Base-by-base conservation (phyloP, 2,329 filamentous ascomycete genomes). In the Pestalotiopsis sp. region DNA sequence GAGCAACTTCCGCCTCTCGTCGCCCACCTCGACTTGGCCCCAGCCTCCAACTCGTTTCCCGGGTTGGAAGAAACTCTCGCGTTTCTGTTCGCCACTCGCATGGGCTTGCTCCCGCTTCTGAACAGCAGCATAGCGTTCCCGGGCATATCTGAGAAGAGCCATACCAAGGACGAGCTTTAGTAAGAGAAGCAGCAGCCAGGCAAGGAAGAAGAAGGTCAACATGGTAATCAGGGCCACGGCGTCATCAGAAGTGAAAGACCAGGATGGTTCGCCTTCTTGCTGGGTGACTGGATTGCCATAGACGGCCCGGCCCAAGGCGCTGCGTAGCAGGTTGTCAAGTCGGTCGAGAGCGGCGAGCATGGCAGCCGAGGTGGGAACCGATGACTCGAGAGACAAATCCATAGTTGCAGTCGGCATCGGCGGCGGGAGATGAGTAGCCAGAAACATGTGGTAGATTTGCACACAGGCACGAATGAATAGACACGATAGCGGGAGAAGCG, bases 401-500 rank as follows among this genome's bases (percentile, higher is more conserved):
- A 92, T 91, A 62, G 91, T 87, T 36, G 89, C 84, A 3, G 90
- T 90, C 31, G 90, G 84, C 0, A 93, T 85, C 0, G 93, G 93
- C 9, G 92, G 88, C 0, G 94, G 92, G 41, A 98, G 86, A 75
- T 97, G 91, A 0, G 93, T 95, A 3, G 95, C 93, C 14, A 98
- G 87, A 77, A 98, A 97, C 95, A 98, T 98, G 81, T 98, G 93
- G 80, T 98, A 99, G 6, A 95, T 98, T 79, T 99, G 96, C 58
- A 98, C 88, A 1, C 93, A 95, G 61, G 97, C 94, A 58, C 97
- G 91, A 79, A 99, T 96, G 80, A 99, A 98, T 62, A 99, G 90
- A 74, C 95, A 98, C 1, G 95, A 95, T 0, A 99, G 86, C 0
- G 96, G 96, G 61, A 99, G 92, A 38, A 98, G 91, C 0, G 96